These are phyloP conservation scores for Tephrocybe sp. DNA, from an alignment of 768 basidiomycete genomes.

Conservation along the genomic window DNA sequence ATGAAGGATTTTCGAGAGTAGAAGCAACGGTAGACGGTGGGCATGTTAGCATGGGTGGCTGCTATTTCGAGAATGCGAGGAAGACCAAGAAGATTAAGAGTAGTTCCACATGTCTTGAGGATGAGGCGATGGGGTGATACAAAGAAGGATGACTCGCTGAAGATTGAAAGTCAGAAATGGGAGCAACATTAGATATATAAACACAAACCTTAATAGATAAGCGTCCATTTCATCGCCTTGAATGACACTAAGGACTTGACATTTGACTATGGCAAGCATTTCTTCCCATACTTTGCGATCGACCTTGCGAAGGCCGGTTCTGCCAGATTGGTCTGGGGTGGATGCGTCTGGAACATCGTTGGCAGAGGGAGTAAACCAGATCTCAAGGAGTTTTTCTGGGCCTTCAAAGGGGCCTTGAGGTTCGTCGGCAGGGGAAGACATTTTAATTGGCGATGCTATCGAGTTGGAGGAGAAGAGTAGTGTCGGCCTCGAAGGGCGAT, in stretches of 20 bases:
- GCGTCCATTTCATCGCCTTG: conserved; percentile 91
- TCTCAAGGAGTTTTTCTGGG: conserved; percentile 92
- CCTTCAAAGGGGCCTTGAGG: conserved; percentile 76
- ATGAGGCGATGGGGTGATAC: conserved; percentile 94
- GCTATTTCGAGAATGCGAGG: conserved; percentile 96
- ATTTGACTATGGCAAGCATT: conserved; percentile 95
- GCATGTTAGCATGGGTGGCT: conserved; percentile 58
- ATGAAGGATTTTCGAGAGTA: conserved; percentile 99
- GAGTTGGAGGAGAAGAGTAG: conserved; percentile 38
- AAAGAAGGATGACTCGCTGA: conserved; percentile 97
- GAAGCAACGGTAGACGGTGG: conserved; percentile 85
- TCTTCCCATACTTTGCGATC: conserved; percentile 85
- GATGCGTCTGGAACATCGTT: conserved; percentile 50
- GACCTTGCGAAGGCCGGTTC: conserved; percentile 75
- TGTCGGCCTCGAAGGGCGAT: conserved; percentile 21
- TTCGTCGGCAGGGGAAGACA: conserved; percentile 26
- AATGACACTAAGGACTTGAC: conserved; percentile 90
- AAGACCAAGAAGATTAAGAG: conserved; percentile 92
- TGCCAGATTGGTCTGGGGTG: conserved; percentile 32
- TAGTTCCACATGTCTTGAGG: conserved; percentile 98
- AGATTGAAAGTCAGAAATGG: conserved; percentile 11
- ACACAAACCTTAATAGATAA: conserved; percentile 85
- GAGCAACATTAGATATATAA: conserved; percentile 6
- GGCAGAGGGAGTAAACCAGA: conserved; percentile 91
- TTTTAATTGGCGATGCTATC: conserved; percentile 39